Percentiles rank a stretch among this genome's conserved stretches.
Evolutionary conservation across 352 stramenopile genomes (phyloP).

Genomic region (Pythium aphanidermatum): DNA sequence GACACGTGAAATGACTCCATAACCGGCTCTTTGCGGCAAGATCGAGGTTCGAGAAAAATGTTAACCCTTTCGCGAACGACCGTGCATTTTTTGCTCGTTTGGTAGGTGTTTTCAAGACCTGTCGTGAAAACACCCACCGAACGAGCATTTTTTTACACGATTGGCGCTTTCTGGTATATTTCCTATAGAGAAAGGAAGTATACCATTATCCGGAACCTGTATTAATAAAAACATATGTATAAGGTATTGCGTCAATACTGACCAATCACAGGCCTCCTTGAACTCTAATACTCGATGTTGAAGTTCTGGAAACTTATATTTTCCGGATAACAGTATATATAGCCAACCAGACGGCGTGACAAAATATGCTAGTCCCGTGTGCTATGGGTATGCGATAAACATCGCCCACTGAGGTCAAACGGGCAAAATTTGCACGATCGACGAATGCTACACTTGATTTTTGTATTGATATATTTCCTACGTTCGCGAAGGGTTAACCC

Average conservation of each 20-base stretch:
- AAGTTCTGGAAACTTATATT: constrained; percentile 7
- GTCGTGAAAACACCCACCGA: no score
- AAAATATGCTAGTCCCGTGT: neutral
- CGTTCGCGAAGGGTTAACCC: constrained; percentile 9
- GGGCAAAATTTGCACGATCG: constrained; percentile 7
- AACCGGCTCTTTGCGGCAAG: neutral
- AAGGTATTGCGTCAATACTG: constrained; percentile 1
- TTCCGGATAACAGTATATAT: constrained; percentile 8
- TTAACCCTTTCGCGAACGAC: no score
- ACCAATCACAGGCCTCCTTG: neutral
- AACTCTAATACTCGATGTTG: constrained; percentile 1
- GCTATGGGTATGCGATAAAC: neutral
- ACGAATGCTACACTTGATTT: constrained; percentile 6
- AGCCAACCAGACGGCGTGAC: neutral
- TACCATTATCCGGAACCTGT: neutral
- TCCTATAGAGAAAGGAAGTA: no score
- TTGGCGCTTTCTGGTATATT: no score
- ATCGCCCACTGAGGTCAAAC: neutral
- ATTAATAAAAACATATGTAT: neutral
- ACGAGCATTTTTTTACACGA: no score
- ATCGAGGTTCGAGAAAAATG: neutral
- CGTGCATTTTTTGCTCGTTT: no score
- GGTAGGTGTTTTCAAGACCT: no score
- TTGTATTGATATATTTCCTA: constrained; percentile 5
- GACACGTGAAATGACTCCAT: constrained; percentile 2